phyloP scores from a whole-genome alignment of 495 filamentous ascomycete species.

The Aspergillus sclerotiicarbonarius region DNA sequence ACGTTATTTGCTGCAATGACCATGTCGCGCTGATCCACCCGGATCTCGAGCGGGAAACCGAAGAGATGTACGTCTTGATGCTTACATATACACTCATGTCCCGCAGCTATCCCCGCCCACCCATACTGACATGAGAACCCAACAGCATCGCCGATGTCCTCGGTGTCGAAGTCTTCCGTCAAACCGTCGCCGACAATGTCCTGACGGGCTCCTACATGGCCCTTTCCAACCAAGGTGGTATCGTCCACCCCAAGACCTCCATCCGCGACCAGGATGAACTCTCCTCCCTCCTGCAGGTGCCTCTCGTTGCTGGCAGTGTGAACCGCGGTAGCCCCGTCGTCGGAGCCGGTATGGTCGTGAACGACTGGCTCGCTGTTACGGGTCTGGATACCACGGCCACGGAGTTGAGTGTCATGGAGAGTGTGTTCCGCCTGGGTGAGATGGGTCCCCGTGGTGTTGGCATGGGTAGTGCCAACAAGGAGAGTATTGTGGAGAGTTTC shows the following conservation, averaged over 20 bases:
- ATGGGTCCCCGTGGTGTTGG: slow-evolving; percentile 51
- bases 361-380: slow-evolving; percentile 98
- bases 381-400: slow-evolving; percentile 95
- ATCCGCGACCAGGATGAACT: slow-evolving; percentile 98
- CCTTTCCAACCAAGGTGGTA: slow-evolving; percentile 91
- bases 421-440: slow-evolving; percentile 90
- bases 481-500: slow-evolving; percentile 97
- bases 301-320: slow-evolving; percentile 87
- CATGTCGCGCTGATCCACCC: slow-evolving; percentile 95
- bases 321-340: slow-evolving; percentile 94
- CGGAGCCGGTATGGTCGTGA: slow-evolving; percentile 97
- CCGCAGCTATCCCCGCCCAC: background rate
- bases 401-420: slow-evolving; percentile 93
- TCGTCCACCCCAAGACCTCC: slow-evolving; percentile 94
- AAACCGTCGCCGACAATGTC: slow-evolving; percentile 96
- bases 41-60: slow-evolving; percentile 94
- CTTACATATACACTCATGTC: background rate
- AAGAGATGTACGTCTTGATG: slow-evolving; percentile 62
- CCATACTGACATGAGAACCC: background rate
- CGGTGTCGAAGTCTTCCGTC: slow-evolving; percentile 96
- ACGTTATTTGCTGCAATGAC: slow-evolving; percentile 95
- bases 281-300: slow-evolving; percentile 88
- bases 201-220: slow-evolving; percentile 95
- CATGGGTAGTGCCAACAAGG: slow-evolving; percentile 78
- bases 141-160: slow-evolving; percentile 83